These are phyloP conservation scores for Zalaria obscura DNA, from an alignment of 2,329 filamentous ascomycete genomes.

Conservation along the genomic window DNA sequence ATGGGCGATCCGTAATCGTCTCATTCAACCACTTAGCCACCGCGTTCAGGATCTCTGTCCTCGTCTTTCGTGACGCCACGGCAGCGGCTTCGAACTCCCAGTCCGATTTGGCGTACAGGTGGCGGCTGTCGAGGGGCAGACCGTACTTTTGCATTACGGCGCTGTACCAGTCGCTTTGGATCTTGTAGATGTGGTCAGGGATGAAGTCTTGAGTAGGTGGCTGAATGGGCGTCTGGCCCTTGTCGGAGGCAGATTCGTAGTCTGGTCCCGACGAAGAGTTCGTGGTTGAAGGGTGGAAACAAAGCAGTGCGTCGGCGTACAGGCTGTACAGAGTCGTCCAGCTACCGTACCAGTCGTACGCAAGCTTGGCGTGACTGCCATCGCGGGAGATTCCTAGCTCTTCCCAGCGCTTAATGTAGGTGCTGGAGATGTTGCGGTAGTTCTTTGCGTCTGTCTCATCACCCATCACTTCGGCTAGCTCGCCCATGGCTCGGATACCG, in stretches of 20 bases:
- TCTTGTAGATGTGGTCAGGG: constrained; percentile 59
- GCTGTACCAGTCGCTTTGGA: constrained; percentile 70
- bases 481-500: constrained; percentile 64
- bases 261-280: constrained; percentile 10
- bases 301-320: constrained; percentile 66
- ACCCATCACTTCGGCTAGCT: constrained; percentile 49
- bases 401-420: constrained; percentile 62
- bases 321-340: constrained; percentile 82
- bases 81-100: constrained; percentile 86
- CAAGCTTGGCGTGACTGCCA: constrained; percentile 59
- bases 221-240: constrained; percentile 16
- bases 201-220: constrained; percentile 39
- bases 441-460: constrained; percentile 41
- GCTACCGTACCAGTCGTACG: constrained; percentile 66
- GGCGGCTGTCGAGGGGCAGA: constrained; percentile 66
- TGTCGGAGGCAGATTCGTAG: constrained; percentile 1
- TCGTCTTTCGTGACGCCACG: constrained; percentile 53
- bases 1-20: constrained; percentile 57
- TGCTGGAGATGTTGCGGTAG: constrained; percentile 45
- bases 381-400: constrained; percentile 54
- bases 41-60: constrained; percentile 56
- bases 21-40: constrained; percentile 76
- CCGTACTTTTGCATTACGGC: constrained; percentile 70
- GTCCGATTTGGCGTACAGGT: constrained; percentile 77
- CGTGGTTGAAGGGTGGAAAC: constrained; percentile 53